These are phyloP conservation scores for Colletotrichum cuscutae DNA, from an alignment of 2,329 filamentous ascomycete species.

Conservation along the genomic window DNA sequence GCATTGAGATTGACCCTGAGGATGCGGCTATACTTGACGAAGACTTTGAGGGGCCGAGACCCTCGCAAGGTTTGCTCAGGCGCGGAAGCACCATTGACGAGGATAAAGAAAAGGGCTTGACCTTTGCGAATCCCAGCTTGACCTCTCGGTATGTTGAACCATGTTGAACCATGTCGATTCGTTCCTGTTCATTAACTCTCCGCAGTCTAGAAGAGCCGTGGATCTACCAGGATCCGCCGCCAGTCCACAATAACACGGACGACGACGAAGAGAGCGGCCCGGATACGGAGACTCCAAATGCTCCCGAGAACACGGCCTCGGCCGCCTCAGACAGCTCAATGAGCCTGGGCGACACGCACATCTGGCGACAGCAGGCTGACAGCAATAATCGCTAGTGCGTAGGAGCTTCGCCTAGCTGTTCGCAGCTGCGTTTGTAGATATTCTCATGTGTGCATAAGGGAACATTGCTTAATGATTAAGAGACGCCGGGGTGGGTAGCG, in stretches of 20 bases:
- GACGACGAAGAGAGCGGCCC: constrained; percentile 17
- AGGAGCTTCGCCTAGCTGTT: neutral
- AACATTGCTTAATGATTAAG: neutral
- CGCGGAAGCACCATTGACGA: constrained; percentile 77
- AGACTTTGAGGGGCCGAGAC: constrained; percentile 47
- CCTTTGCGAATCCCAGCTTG: constrained; percentile 82
- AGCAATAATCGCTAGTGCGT: neutral
- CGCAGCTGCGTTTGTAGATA: constrained; percentile 18
- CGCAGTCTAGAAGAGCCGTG: constrained; percentile 74
- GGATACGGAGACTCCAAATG: constrained; percentile 16
- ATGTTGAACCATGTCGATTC: neutral
- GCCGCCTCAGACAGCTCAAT: constrained; percentile 55
- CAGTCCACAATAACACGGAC: constrained; percentile 37
- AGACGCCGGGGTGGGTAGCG: neutral
- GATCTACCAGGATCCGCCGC: constrained; percentile 70
- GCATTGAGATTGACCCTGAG: constrained; percentile 58
- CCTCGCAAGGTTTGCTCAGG: constrained; percentile 54
- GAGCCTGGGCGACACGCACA: constrained; percentile 61
- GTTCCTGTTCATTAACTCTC: constrained; percentile 19
- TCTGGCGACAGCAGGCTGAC: constrained; percentile 52
- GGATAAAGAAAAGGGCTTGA: constrained; percentile 73
- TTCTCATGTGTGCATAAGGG: constrained; percentile 13
- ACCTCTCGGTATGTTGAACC: constrained; percentile 65
- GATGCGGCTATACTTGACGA: constrained; percentile 50
- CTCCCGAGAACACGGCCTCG: constrained; percentile 32